Evolutionary conservation across 768 basidiomycete species (phyloP), one percentile per base, ranked within the genome.

Genomic region (Paxillus involutus): DNA sequence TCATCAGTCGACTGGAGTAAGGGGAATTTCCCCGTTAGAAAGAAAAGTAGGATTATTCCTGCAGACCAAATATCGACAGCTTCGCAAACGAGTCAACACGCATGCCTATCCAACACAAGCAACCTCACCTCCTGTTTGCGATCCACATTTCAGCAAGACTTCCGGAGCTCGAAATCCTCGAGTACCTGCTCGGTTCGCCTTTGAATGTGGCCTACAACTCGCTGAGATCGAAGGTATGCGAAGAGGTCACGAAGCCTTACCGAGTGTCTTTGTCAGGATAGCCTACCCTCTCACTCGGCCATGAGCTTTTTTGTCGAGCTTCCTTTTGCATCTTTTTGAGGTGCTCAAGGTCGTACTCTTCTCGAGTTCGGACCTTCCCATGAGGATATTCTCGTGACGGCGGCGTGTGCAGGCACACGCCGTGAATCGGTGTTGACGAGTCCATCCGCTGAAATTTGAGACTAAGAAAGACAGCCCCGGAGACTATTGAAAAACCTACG

Each of bases 31-130:
- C 85, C 82, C 0, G 87, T 88, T 35, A 99, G 77, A 74, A 98
- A 95, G 73, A 95, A 95, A 6, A 98, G 79, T 0, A 99, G 72
- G 49, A 98, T 97, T 63, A 88, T 86, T 0, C 97, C 97, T 7
- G 85, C 91, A 0, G 95, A 88, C 97, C 97, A 99, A 44, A 98
- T 83, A 62, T 99, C 97, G 65, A 98, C 88, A 2, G 96, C 97
- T 99, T 65, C 39, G 41, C 19, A 21, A n/a, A 32, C 32, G 4
- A 48, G 17, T 68, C 50, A 66, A 49, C 41, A 46, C 35, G 13
- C 44, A 37, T 29, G 42, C 33, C 42, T 24, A 47, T 37, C 16
- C n/a, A 36, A 47, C 13, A 19, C 19, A 54, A 52, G 30, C 72
- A n/a, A 43, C 5, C 84, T 57, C 60, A 95, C 96, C 92, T 57